A percentile compares a stretch with the other conserved stretches of the same genome.
Evolutionary conservation across 176 grass and related monocot genomes (phyloP).

Genomic region (Avena atlantica): DNA sequence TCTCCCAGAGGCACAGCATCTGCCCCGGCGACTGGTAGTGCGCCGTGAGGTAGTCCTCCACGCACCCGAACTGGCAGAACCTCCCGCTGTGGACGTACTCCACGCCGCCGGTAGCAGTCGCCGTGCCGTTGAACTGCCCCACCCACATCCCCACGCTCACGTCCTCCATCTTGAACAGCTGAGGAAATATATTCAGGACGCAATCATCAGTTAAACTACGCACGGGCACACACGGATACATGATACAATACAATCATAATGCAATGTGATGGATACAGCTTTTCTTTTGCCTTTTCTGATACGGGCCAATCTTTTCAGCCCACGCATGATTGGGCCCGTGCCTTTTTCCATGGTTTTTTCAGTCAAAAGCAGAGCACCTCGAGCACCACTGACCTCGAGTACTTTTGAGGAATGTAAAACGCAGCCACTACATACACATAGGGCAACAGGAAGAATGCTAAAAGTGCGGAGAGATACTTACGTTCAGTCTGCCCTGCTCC

Average conservation of each 20-base stretch:
- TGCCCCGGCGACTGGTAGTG: conserved; percentile 78
- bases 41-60: conserved; percentile 59
- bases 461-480: conserved; percentile 37
- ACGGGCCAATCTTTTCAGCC: conserved; percentile 49
- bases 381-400: not conserved
- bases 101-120: conserved; percentile 24
- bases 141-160: conserved; percentile 89
- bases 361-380: not conserved
- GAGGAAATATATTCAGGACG: not conserved
- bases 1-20: conserved; percentile 81
- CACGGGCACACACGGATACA: conserved; percentile 33
- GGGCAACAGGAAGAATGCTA: not conserved
- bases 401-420: not conserved
- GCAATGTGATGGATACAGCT: not conserved
- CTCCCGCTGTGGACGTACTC: conserved; percentile 52
- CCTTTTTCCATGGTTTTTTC: not conserved
- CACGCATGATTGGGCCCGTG: conserved; percentile 48
- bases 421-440: conserved; percentile 20
- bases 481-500: conserved; percentile 56
- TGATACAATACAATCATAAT: too few relatives aligned
- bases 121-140: conserved; percentile 47
- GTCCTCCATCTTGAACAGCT: conserved; percentile 87
- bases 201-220: conserved; percentile 46
- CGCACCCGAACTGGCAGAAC: conserved; percentile 70
- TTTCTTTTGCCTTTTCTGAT: conserved; percentile 42